Percentiles rank a stretch among this genome's conserved stretches.
Conservation (phyloP, 179 eudicot species). For the Patellifolia procumbens region DNA sequence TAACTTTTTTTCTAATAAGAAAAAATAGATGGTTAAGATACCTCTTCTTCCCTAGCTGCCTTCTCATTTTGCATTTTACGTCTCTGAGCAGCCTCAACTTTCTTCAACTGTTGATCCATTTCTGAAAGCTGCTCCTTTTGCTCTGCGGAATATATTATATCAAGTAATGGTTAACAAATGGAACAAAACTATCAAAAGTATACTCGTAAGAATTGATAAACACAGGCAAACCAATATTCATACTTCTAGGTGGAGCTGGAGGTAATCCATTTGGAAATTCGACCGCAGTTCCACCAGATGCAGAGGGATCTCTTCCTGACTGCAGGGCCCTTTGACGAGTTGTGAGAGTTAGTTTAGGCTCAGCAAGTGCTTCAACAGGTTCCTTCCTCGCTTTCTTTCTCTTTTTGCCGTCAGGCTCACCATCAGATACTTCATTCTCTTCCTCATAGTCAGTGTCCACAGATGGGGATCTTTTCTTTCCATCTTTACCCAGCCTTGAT, state of each 20-base stretch:
- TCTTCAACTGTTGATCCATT: constrained; percentile 90
- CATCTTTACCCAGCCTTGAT: constrained; percentile 40
- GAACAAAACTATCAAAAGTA: background rate
- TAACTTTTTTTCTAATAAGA: no score
- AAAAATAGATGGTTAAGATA: constrained; percentile 28
- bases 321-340: constrained; percentile 86
- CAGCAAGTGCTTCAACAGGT: constrained; percentile 48
- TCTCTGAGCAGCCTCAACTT: constrained; percentile 93
- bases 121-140: constrained; percentile 91
- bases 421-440: constrained; percentile 63
- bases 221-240: constrained; percentile 21
- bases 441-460: constrained; percentile 68
- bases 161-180: background rate
- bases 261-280: constrained; percentile 95
- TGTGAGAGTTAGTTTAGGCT: constrained; percentile 69
- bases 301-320: constrained; percentile 65
- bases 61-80: constrained; percentile 87
- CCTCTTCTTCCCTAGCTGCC: constrained; percentile 91
- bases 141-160: constrained; percentile 42
- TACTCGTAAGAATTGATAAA: background rate
- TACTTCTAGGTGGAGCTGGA: constrained; percentile 81
- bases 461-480: constrained; percentile 55
- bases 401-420: constrained; percentile 52
- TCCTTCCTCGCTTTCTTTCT: constrained; percentile 65
- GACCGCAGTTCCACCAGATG: constrained; percentile 49